Evolutionary conservation across 1,139 yeast species (phyloP), one percentile per base, ranked within the genome.

Genomic region (Suzukiozyma palmioleophila): DNA sequence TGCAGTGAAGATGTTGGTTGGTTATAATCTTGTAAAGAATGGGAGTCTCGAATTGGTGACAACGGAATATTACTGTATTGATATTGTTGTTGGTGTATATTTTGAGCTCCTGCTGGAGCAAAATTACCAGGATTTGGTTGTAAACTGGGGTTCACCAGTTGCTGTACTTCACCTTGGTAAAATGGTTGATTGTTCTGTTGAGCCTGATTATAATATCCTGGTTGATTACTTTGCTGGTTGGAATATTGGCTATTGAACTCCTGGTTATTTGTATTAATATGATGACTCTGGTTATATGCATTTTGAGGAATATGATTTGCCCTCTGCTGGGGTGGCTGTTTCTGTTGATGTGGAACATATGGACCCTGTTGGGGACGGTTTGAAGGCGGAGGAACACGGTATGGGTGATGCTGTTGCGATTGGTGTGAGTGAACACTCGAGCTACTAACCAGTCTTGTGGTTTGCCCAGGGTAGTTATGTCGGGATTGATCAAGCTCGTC

Each of bases 331-430:
- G 21, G n/a, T 30, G 29, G 39, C 28, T 32, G 33, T 21, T 33
- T 27, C 25, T 30, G 39, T 21, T 29, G 39, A 16, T 35, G 40
- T 4, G 37, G 47, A 13, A 34, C 42, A 7, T 36, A 43, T 21
- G 42, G 25, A 21, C 14, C 4, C 26, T 34, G 9, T 32, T 4
- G 22, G 7, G 22, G 22, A 18, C 7, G 35, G 11, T 36, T 28
- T 11, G 24, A 36, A 25, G 34, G 43, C 28, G 32, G 44, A 9
- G 26, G 35, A 8, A 25, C 43, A 18, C 25, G 42, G 32, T 32
- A 43, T 24, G 42, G 37, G 9, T 35, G 40, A 3, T 30, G 39
- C n/a, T 38, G 43, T 24, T 33, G 39, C 13, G 39, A 44, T 13
- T 34, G 27, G 31, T 41, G 47, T 36, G 45, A 49, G 12, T 43